These are phyloP conservation scores for Acanthamoeba triangularis DNA, from an alignment of 208 protist genomes.

Conservation along the genomic window DNA sequence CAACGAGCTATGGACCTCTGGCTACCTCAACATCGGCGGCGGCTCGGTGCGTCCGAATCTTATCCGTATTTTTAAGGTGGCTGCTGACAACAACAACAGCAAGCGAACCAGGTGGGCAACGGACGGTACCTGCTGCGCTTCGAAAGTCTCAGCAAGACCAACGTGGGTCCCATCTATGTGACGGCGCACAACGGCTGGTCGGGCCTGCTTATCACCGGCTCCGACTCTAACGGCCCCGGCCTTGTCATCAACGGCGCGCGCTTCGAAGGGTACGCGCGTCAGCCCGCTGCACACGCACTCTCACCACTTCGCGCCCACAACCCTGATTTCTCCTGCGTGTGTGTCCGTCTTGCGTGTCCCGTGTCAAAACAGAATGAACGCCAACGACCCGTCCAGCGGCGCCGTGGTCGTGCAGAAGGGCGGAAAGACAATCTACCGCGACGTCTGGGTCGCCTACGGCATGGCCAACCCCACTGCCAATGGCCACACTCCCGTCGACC, in stretches of 20 bases:
- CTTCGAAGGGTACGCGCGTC: background rate
- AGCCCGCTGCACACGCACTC: too few species aligned
- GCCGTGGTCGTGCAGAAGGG: background rate
- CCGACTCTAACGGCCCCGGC: background rate
- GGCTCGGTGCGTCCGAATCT: background rate
- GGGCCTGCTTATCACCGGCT: background rate
- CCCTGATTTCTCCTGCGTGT: too few species aligned
- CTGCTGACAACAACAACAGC: background rate
- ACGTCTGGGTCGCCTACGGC: background rate
- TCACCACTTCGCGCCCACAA: too few species aligned
- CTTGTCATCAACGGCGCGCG: background rate
- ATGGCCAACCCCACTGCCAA: slow-evolving; percentile 12
- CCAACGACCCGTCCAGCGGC: background rate
- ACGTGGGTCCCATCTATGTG: background rate
- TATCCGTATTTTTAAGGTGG: too few species aligned
- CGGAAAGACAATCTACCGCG: background rate
- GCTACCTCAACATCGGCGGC: background rate
- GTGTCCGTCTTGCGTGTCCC: too few species aligned
- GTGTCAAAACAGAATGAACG: background rate
- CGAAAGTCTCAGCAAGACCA: background rate
- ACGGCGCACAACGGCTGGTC: background rate
- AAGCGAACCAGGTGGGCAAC: background rate
- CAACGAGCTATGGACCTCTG: background rate
- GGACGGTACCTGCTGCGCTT: background rate
- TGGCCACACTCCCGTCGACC: background rate